Evolutionary conservation across 306 rosid genomes (phyloP), one percentile per base, ranked within the genome.

Genomic region (Fagus crenata): DNA sequence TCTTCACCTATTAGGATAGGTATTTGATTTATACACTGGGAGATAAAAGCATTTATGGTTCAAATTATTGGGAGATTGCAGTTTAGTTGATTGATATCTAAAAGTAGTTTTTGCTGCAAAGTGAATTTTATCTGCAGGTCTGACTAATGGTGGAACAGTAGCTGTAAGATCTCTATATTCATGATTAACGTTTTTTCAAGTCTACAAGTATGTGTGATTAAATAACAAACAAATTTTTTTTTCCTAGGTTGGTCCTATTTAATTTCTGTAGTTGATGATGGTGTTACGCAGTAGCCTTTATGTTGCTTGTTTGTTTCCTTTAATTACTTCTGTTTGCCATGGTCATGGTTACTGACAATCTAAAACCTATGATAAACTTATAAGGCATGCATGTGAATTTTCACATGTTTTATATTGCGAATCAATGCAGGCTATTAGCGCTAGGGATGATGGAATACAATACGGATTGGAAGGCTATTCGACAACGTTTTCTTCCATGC

Each of bases 381-480:
- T 76, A 36, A 60, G 71, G 74, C 18, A 28, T 53, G 49, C 49
- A 75, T 42, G 42, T 18, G 77, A 46, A 67, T 78, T 56, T 69
- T 77, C n/a, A 22, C 43, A 14, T 71, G 67, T 76, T 67, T 65
- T 68, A 42, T 41, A 40, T 83, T 49, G 75, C 76, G 78, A 74
- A 76, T 67, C 71, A 13, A 82, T 85, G 74, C 91, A 89, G 98
- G 78, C 84, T 96, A 81, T 82, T 92, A 74, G 98, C 96, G 70
- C 83, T 96, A 64, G 98, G 99, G 67, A 82, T 92, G 81, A 77
- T 92, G 91, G 98, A 96, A 82, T 91, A 88, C 75, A 96, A 96
- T 84, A 92, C 92, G 14, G 97, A 96, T 76, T 96, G 97, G 99
- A 86, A 92, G 78, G 93, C 96, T 51, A 91, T 96, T 80, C 97